Base-by-base conservation (phyloP, 768 basidiomycete species). In the Astraeus odoratus region DNA sequence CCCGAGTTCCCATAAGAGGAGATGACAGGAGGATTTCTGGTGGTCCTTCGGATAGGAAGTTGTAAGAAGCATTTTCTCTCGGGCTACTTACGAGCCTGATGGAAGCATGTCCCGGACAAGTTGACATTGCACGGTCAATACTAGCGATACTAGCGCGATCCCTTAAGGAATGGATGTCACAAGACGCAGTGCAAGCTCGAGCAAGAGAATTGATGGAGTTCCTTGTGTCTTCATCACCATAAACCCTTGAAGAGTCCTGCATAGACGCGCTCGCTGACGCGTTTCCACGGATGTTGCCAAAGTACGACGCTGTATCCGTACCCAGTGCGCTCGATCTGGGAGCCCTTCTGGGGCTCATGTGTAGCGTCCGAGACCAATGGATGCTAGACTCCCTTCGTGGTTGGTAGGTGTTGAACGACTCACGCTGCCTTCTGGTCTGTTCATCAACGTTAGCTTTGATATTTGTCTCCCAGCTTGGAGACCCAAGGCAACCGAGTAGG, bases 391-490 rank as follows among this genome's bases (percentile, higher is more conserved):
- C 15, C 6, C 43, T 48, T 6, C 50, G 51, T 1, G 47, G 24
- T 18, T 23, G 51, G 42, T 55, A 46, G 33, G 15, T 39, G 19
- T 48, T 50, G 1, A 46, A 47, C 31, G 49, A 38, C 20, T 30
- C 45, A 10, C 25, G 31, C 29, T 35, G 50, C 19, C 22, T 43
- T 48, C 52, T 49, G 24, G 39, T 8, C 12, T 42, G 39, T 1
- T 24, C 31, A 42, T 49, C 41, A 35, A 59, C 25, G 13, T 43
- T 51, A 13, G 57, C 50, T n/a, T 43, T 43, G 30, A 54, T 36
- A 10, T 24, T 42, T 2, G 57, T 59, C 46, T 63, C 62, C 61
- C 64, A 65, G n/a, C 47, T 15, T 23, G 62, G 62, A 10, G 64
- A 66, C 23, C 62, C 62, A 12, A 63, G 50, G 39, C 51, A 66